These are phyloP conservation scores for Gigaspora rosea DNA, from an alignment of 192 early-diverging fungal genomes.

Conservation along the genomic window DNA sequence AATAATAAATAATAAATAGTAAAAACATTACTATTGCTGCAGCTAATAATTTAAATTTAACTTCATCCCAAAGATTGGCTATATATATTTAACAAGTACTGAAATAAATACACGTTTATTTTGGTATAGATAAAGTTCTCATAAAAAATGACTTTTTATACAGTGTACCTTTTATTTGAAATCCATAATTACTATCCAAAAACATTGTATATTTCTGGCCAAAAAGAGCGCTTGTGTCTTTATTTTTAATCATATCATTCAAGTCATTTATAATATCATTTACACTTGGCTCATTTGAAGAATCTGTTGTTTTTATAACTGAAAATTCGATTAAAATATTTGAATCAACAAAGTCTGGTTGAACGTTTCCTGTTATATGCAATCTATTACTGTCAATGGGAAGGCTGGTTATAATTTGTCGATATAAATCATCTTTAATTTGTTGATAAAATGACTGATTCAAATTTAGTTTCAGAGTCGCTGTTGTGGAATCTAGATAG, in stretches of 20 bases:
- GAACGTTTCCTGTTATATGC: not conserved
- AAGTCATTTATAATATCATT: not conserved
- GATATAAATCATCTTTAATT: not conserved
- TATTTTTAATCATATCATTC: not conserved
- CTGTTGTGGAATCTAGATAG: too few relatives aligned
- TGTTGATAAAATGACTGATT: not conserved
- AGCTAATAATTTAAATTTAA: not conserved
- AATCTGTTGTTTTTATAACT: not conserved
- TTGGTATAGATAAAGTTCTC: too few relatives aligned
- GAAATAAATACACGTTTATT: too few relatives aligned
- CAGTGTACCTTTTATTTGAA: not conserved
- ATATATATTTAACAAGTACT: not conserved
- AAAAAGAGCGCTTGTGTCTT: not conserved
- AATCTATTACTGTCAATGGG: not conserved
- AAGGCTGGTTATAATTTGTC: not conserved
- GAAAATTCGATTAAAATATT: not conserved
- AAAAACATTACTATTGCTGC: not conserved
- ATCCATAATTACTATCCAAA: not conserved
- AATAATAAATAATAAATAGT: not conserved
- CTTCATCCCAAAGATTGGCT: not conserved
- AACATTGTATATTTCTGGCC: not conserved
- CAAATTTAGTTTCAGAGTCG: not conserved
- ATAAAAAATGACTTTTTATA: too few relatives aligned
- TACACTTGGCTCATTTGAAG: not conserved
- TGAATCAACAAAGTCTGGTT: not conserved